Evolutionary conservation across 345 rosid genomes (phyloP).

Genomic region (Camelina hispida): DNA sequence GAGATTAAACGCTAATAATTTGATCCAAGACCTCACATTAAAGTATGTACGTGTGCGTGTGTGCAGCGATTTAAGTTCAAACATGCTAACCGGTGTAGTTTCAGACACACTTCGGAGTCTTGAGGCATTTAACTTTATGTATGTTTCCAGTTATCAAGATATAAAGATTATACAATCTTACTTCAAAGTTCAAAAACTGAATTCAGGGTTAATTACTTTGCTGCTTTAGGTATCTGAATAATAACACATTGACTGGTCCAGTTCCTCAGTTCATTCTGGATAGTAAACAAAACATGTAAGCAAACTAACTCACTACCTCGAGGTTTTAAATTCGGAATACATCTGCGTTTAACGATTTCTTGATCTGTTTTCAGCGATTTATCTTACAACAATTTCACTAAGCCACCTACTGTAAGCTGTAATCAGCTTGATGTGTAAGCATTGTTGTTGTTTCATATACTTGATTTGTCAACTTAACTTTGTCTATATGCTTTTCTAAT

Average conservation of each 20-base stretch:
- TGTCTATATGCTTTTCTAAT: conserved; percentile 15
- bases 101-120: conserved; percentile 48
- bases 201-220: not conserved
- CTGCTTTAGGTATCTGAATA: conserved; percentile 65
- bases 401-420: conserved; percentile 51
- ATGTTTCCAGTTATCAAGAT: conserved; percentile 38
- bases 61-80: conserved; percentile 82
- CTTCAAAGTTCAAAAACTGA: not conserved
- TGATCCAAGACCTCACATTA: conserved; percentile 14
- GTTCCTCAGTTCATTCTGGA: conserved; percentile 58
- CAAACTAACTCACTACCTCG: not conserved
- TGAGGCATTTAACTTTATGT: conserved; percentile 47
- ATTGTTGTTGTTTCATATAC: conserved; percentile 11
- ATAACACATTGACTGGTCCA: conserved; percentile 73
- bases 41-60: not conserved
- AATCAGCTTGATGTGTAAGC: conserved; percentile 54
- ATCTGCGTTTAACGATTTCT: not conserved
- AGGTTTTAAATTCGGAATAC: not conserved
- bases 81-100: conserved; percentile 63
- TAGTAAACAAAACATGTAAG: conserved; percentile 49
- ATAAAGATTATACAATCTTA: not conserved
- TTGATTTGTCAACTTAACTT: not conserved
- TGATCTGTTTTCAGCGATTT: conserved; percentile 62
- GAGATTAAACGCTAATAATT: not conserved
- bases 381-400: conserved; percentile 85